These are phyloP conservation scores for Asterophora lycoperdoides DNA, from an alignment of 768 basidiomycete genomes.

Conservation along the genomic window DNA sequence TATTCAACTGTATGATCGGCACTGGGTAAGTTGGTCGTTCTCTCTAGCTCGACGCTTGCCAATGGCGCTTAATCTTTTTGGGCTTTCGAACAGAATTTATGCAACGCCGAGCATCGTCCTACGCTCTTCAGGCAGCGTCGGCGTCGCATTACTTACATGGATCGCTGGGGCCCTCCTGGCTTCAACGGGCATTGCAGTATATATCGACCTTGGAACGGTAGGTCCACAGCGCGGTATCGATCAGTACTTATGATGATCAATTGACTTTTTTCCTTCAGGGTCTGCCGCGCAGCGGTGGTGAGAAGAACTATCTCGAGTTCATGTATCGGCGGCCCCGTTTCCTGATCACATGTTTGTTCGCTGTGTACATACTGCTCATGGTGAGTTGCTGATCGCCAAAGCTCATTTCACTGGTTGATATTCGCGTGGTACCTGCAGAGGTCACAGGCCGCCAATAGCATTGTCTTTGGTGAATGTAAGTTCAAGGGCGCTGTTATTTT, in stretches of 20 bases:
- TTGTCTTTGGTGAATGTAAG: constrained; percentile 72
- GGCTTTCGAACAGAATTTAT: constrained; percentile 47
- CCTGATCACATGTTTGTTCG: constrained; percentile 53
- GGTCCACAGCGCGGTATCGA: constrained; percentile 8
- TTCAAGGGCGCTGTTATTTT: neutral
- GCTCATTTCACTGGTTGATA: too few species aligned
- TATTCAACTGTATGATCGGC: constrained; percentile 70
- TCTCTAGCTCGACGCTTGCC: neutral
- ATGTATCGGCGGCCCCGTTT: constrained; percentile 58
- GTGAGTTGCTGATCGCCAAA: constrained; percentile 29
- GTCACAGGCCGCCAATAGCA: constrained; percentile 49
- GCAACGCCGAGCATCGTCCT: constrained; percentile 65
- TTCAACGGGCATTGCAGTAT: constrained; percentile 62
- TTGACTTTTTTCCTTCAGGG: constrained; percentile 36
- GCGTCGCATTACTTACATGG: constrained; percentile 65
- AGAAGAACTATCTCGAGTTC: constrained; percentile 71
- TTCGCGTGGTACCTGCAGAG: constrained; percentile 36
- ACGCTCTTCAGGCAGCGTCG: constrained; percentile 63
- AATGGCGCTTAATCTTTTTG: neutral
- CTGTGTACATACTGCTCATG: constrained; percentile 52
- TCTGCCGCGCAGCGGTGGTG: constrained; percentile 64
- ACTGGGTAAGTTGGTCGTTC: constrained; percentile 44
- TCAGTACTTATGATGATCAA: neutral
- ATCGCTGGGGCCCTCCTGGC: constrained; percentile 62
- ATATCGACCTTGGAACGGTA: constrained; percentile 68